Evolutionary conservation across 2,329 filamentous ascomycete species (phyloP).

Genomic region (Epichloe gansuensis): DNA sequence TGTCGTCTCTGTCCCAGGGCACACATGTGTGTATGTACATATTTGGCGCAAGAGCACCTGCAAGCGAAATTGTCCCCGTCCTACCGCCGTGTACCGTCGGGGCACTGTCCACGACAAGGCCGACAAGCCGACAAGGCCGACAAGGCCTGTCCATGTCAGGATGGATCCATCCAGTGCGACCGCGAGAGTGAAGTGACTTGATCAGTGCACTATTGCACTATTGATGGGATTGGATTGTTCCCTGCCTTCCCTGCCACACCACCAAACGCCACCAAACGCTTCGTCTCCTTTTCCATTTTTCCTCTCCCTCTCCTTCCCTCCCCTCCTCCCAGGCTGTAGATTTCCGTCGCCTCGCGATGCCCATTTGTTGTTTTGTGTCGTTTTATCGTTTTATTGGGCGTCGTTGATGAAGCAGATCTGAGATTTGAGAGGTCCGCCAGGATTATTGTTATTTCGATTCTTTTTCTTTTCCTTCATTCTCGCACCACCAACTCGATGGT

Average conservation of each 20-base stretch:
- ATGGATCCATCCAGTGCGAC: not conserved
- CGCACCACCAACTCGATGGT: not conserved
- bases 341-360: constrained; percentile 11
- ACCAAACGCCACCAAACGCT: not conserved
- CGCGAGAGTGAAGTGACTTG: not conserved
- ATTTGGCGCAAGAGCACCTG: not conserved
- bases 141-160: not conserved
- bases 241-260: not conserved
- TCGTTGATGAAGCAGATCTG: constrained; percentile 7
- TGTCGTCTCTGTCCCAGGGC: not conserved
- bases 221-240: not conserved
- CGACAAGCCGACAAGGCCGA: not conserved
- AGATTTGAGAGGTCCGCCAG: not conserved
- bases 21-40: too few species aligned
- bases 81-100: too few species aligned
- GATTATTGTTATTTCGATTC: constrained; percentile 1
- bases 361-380: not conserved
- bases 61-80: constrained; percentile 12
- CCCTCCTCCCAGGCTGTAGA: constrained; percentile 1
- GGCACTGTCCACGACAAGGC: not conserved
- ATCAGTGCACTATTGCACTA: too few species aligned
- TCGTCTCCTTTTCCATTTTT: constrained; percentile 1
- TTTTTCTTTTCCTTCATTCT: constrained; percentile 1
- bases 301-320: not conserved
- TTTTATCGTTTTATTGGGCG: constrained; percentile 6